Base-by-base conservation (phyloP, 345 rosid genomes). In the Aquilaria sinensis region DNA sequence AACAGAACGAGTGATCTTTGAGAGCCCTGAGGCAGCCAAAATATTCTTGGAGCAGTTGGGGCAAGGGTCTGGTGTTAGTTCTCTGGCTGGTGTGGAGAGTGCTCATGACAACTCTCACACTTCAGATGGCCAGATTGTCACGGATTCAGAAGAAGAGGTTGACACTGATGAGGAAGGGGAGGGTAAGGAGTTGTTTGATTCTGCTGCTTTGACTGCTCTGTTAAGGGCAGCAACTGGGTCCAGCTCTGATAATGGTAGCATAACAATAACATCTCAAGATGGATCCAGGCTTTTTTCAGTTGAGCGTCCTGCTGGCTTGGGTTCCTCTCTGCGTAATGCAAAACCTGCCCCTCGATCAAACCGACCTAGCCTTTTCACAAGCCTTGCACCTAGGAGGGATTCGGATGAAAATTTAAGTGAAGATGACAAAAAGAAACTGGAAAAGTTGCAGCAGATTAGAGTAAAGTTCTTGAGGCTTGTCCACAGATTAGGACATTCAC, bases 241-340 rank as follows among this genome's bases (percentile, higher is more conserved):
- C 63, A 84, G 81, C 34, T 78, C 88, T 34, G 92, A 81, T 56
- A 81, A 76, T 48, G 85, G 90, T 13, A 75, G 70, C 60, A 75
- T 90, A 64, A 78, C 88, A 54, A 71, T 90, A 67, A 79, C 90
- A 32, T 83, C 97, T 57, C 87, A 79, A 70, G 99, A 90, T 77
- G 97, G 97, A 31, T 81, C 97, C 0, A 82, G 86, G 79, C 92
- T 90, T 67, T 90, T 88, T 81, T 86, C 99, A 70, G 83, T 90
- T 65, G 95, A 94, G 68, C 81, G 85, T 16, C 97, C 97, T 66
- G 97, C 92, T 46, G 97, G 99, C 67, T 75, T 88, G 80, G 96
- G 96, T 61, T 80, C 98, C 16, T 84, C 97, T 37, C 86, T 92
- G 12, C 74, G 83, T 53, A 75, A 90, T 31, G 59, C 85, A 70